Percentiles rank a stretch among this genome's conserved stretches.
phyloP scores from a whole-genome alignment of 352 stramenopile genomes.

The Globisporangium echinulatum region DNA sequence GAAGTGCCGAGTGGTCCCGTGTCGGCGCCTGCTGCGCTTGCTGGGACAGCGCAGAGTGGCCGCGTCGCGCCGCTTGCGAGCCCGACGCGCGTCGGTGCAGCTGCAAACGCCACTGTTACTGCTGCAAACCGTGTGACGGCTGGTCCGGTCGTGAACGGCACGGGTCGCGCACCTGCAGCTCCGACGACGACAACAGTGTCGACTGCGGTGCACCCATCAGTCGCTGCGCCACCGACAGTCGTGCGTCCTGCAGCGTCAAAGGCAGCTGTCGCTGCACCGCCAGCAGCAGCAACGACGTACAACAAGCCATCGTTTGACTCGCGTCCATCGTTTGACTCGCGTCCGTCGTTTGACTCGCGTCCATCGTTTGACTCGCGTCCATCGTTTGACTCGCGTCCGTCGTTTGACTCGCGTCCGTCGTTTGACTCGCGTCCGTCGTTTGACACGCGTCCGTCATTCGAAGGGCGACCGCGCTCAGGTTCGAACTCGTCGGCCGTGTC shows the following conservation, averaged over 20 bases:
- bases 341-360: slow-evolving; percentile 11
- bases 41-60: slow-evolving; percentile 20
- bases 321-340: slow-evolving; percentile 20
- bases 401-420: slow-evolving; percentile 11
- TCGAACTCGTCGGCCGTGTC: slow-evolving; percentile 74
- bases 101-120: neutral
- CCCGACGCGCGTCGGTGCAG: slow-evolving; percentile 3
- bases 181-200: slow-evolving; percentile 1
- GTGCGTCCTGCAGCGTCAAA: slow-evolving; percentile 3
- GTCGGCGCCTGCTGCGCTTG: slow-evolving; percentile 44
- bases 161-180: neutral
- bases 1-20: slow-evolving; percentile 21
- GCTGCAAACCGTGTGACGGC: neutral
- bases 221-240: neutral
- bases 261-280: slow-evolving; percentile 8
- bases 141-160: slow-evolving; percentile 9
- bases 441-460: slow-evolving; percentile 25
- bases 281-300: slow-evolving; percentile 3
- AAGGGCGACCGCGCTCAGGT: slow-evolving; percentile 48
- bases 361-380: slow-evolving; percentile 25
- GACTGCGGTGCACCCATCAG: neutral
- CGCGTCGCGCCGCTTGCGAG: slow-evolving; percentile 8
- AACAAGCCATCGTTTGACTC: slow-evolving; percentile 14
- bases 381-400: slow-evolving; percentile 13
- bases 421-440: slow-evolving; percentile 13